Evolutionary conservation across 2,329 filamentous ascomycete genomes (phyloP), one percentile per base, ranked within the genome.

Genomic region (Parascedosporium putredinis): DNA sequence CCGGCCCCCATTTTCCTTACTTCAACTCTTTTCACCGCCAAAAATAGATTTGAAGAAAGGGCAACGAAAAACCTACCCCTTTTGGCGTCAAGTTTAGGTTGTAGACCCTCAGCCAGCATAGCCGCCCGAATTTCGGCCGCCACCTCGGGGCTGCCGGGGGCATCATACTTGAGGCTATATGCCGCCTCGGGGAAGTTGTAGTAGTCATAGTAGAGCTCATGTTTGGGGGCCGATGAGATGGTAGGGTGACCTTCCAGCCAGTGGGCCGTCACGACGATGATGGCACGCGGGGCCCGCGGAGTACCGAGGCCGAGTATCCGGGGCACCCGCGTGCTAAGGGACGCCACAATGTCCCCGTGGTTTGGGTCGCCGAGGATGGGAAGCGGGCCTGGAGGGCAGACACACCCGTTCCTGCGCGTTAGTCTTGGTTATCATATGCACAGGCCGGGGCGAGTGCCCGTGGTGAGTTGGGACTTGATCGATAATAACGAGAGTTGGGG

Each of bases 221-320:
- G 78, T 23, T 64, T 67, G 16, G 63, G 57, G 3, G 57, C 71
- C 3, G 70, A 74, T 12, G 74, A 76, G 51, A 83, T 72, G 34
- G 68, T 71, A 1, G 77, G 76, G 8, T 60, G 61, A 10, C 54
- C 45, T 2, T 71, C 71, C 2, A 68, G 69, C 77, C 77, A 81
- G 62, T 81, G 77, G 3, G 77, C 77, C 0, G 77, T 81, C 12
- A 81, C 68, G 24, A 81, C 62, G 6, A 79, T 64, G 40, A 81
- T 78, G 22, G 73, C 76, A 8, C 66, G 66, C 0, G 70, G 73
- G 12, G 38, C 38, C 16, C 38, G 18, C 10, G 71, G 67, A 1
- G 72, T 64, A 0, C 75, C 76, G 2, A 82, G 68, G 54, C 70
- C 68, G 45, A 83, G 70, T 45, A 82, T 69, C 57, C 72, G 63